phyloP scores from a whole-genome alignment of 805 yeast genomes.

The Lachancea mirantina region DNA sequence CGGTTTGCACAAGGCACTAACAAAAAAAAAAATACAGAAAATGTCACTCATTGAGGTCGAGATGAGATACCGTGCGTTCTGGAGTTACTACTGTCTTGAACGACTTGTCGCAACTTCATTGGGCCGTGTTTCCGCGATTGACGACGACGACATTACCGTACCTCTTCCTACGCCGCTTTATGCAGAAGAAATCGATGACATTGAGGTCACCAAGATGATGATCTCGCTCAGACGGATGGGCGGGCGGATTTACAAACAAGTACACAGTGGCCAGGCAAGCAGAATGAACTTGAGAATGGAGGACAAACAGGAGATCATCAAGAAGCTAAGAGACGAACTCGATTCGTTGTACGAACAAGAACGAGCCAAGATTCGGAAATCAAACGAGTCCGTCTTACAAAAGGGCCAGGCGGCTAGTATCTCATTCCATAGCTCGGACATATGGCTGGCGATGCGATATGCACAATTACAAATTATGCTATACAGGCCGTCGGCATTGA shows the following conservation, averaged over 20 bases:
- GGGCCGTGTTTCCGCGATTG: constrained; percentile 43
- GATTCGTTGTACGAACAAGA: constrained; percentile 26
- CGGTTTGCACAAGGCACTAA: constrained; percentile 39
- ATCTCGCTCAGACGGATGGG: constrained; percentile 41
- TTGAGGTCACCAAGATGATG: constrained; percentile 36
- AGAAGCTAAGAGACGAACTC: constrained; percentile 30
- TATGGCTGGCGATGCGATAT: constrained; percentile 36
- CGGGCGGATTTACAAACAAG: constrained; percentile 38
- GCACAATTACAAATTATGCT: constrained; percentile 40
- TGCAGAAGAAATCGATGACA: constrained; percentile 36
- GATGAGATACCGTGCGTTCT: constrained; percentile 40
- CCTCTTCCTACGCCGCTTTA: constrained; percentile 36
- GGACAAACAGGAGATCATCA: constrained; percentile 31
- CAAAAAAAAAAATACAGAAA: constrained; percentile 23
- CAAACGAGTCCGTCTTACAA: constrained; percentile 14
- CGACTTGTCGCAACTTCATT: constrained; percentile 41
- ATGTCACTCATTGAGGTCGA: constrained; percentile 34
- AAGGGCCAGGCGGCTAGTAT: constrained; percentile 12
- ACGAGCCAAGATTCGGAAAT: constrained; percentile 18
- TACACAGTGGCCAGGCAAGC: constrained; percentile 40
- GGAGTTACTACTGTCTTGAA: constrained; percentile 45
- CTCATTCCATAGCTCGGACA: constrained; percentile 31
- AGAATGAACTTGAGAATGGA: constrained; percentile 26
- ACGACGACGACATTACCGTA: constrained; percentile 44
- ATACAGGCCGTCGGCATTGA: constrained; percentile 44